phyloP scores from a whole-genome alignment of 306 rosid species.

The Pyrus pyrifolia region DNA sequence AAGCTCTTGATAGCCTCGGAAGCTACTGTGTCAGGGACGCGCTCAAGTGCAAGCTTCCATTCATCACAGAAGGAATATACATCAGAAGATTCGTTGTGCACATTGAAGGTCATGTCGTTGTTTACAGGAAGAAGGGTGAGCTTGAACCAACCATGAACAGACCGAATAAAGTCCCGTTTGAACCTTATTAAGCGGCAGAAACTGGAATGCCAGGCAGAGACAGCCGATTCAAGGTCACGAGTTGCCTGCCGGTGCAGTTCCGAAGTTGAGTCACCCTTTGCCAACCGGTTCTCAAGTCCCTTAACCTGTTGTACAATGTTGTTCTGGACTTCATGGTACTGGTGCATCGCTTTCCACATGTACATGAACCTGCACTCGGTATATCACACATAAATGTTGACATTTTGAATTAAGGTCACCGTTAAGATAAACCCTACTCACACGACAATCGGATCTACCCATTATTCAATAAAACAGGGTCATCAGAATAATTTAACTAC shows the following conservation, averaged over 20 bases:
- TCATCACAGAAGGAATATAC: conserved; percentile 64
- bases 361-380: conserved; percentile 72
- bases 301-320: conserved; percentile 92
- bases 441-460: neutral
- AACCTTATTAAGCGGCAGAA: conserved; percentile 79
- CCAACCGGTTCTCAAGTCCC: conserved; percentile 67
- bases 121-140: conserved; percentile 64
- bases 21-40: conserved; percentile 95
- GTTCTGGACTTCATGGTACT: conserved; percentile 80
- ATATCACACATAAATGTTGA: conserved; percentile 17
- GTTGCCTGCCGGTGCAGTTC: conserved; percentile 95
- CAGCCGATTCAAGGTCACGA: conserved; percentile 84
- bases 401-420: neutral
- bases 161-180: conserved; percentile 67
- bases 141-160: conserved; percentile 88
- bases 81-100: conserved; percentile 52
- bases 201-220: conserved; percentile 87
- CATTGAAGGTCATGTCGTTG: conserved; percentile 39
- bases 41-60: conserved; percentile 97
- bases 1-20: conserved; percentile 96
- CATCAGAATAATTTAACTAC: neutral
- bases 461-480: neutral
- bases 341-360: conserved; percentile 98
- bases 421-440: neutral
- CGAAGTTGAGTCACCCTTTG: conserved; percentile 71